A percentile compares a stretch with the other conserved stretches of the same genome.
Conservation (phyloP, 805 yeast species). For the Hanseniaspora mollemarum region DNA sequence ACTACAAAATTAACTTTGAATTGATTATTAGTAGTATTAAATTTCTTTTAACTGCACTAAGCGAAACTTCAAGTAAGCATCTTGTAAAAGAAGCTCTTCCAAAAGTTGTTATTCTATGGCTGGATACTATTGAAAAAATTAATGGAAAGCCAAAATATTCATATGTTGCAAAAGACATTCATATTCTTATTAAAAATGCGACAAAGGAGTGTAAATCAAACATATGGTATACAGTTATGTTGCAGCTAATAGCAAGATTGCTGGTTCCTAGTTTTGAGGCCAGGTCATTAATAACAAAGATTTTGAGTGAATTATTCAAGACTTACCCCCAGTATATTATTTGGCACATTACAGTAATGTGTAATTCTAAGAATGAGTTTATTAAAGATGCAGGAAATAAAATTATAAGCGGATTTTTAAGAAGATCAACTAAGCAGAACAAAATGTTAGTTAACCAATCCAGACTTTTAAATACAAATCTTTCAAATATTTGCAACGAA, state of each 20-base stretch:
- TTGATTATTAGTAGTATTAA: constrained; percentile 27
- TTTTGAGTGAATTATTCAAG: constrained; percentile 46
- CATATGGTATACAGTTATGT: constrained; percentile 71
- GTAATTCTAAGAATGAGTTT: constrained; percentile 39
- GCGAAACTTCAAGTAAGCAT: constrained; percentile 33
- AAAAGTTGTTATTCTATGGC: constrained; percentile 81
- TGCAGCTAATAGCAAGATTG: constrained; percentile 75
- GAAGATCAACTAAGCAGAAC: constrained; percentile 16
- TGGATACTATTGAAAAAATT: constrained; percentile 46
- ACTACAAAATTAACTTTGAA: constrained; percentile 24
- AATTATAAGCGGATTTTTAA: constrained; percentile 39
- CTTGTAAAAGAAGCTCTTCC: constrained; percentile 78
- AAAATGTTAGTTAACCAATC: neutral
- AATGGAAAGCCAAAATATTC: constrained; percentile 17
- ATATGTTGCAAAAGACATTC: constrained; percentile 36
- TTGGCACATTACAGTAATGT: constrained; percentile 60
- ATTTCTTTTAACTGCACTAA: constrained; percentile 26
- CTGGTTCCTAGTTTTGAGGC: constrained; percentile 51
- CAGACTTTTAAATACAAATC: constrained; percentile 2
- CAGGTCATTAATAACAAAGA: constrained; percentile 42
- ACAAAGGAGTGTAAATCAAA: constrained; percentile 39
- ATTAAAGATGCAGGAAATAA: constrained; percentile 33
- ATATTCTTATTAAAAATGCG: constrained; percentile 38
- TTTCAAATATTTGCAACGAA: constrained; percentile 17
- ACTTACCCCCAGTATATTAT: constrained; percentile 71